Conservation (phyloP, 352 stramenopile genomes). For the Pythium periplocum region DNA sequence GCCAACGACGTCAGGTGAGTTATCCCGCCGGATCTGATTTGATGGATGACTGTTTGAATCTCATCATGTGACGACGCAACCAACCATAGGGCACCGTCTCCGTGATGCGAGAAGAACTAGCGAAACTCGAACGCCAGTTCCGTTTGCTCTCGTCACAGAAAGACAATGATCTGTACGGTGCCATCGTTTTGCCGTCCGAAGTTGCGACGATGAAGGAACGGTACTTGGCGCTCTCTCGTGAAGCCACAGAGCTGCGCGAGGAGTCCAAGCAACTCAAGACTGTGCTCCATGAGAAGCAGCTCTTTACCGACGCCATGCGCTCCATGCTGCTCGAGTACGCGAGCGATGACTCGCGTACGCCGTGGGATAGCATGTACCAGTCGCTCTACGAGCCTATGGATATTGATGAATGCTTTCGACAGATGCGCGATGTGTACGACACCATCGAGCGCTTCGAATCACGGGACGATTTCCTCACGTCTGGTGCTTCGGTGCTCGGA, state of each 20-base stretch:
- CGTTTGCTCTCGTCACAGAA: slow-evolving; percentile 21
- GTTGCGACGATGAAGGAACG: slow-evolving; percentile 21
- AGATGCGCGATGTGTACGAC: slow-evolving; percentile 56
- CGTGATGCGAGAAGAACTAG: slow-evolving; percentile 47
- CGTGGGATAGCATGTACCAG: too few species aligned
- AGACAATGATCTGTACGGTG: slow-evolving; percentile 16
- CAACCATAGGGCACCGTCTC: slow-evolving; percentile 30
- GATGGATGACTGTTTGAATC: slow-evolving; percentile 1
- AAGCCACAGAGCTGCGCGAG: slow-evolving; percentile 38
- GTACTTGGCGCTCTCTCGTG: slow-evolving; percentile 32
- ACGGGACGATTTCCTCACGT: slow-evolving; percentile 33
- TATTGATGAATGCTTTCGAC: slow-evolving; percentile 25
- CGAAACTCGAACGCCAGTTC: slow-evolving; percentile 42
- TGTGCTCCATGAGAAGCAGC: slow-evolving; percentile 50
- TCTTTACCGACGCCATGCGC: slow-evolving; percentile 40
- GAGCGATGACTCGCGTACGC: slow-evolving; percentile 7
- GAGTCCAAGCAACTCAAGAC: slow-evolving; percentile 41
- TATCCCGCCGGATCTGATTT: not conserved
- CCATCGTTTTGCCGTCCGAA: slow-evolving; percentile 25
- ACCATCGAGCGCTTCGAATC: slow-evolving; percentile 46
- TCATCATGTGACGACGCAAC: too few species aligned
- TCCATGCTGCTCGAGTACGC: slow-evolving; percentile 26
- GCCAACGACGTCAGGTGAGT: slow-evolving; percentile 33
- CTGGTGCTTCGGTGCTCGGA: slow-evolving; percentile 42
- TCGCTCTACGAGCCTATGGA: too few species aligned